Evolutionary conservation across 2,329 filamentous ascomycete genomes (phyloP).

Genomic region (Pestalotiopsis sp.): DNA sequence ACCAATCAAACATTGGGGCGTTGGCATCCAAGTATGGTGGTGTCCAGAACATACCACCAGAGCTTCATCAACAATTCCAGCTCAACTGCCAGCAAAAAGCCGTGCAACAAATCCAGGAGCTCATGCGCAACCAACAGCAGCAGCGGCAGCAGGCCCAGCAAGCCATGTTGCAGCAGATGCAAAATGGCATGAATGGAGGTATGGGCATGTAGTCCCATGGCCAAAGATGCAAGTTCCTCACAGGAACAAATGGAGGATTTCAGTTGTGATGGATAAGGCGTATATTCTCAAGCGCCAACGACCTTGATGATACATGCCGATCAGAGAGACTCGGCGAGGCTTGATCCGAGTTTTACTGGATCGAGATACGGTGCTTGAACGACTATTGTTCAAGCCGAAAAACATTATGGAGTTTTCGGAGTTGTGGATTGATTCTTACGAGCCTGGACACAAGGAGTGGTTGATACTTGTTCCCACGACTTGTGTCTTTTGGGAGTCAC

Average conservation of each 20-base stretch:
- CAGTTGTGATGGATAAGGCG: not conserved
- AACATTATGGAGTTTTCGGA: not conserved
- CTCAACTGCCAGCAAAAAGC: constrained; percentile 42
- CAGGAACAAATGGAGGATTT: too few species aligned
- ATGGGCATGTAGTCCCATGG: constrained; percentile 22
- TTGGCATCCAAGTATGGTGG: constrained; percentile 42
- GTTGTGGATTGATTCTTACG: not conserved
- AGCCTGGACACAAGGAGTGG: not conserved
- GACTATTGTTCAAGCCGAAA: not conserved
- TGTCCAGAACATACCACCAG: constrained; percentile 47
- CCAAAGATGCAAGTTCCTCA: too few species aligned
- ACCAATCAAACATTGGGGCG: constrained; percentile 37
- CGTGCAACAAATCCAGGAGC: constrained; percentile 16
- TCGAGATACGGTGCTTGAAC: not conserved
- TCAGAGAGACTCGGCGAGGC: too few species aligned
- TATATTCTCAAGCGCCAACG: not conserved
- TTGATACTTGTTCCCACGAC: not conserved
- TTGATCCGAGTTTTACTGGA: too few species aligned
- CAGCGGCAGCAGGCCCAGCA: constrained; percentile 25
- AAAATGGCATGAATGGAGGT: constrained; percentile 50
- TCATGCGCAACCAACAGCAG: constrained; percentile 22
- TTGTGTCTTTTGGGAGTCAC: not conserved
- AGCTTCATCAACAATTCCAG: constrained; percentile 48
- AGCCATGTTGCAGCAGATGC: constrained; percentile 40
- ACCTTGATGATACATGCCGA: too few species aligned